phyloP scores from a whole-genome alignment of 139 green algal species.

The Edaphochlamys debaryana region DNA sequence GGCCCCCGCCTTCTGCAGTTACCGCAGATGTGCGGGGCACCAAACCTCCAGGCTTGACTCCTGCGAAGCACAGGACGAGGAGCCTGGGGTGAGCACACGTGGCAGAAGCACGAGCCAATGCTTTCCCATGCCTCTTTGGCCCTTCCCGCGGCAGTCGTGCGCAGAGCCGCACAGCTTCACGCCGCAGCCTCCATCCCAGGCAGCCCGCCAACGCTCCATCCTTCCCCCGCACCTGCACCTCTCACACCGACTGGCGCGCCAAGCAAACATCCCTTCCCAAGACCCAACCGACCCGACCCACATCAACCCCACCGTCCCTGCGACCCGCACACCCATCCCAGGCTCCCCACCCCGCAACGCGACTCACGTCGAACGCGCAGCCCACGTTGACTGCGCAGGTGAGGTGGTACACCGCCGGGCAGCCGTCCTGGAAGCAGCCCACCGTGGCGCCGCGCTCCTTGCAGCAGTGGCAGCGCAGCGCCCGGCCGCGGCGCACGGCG shows the following conservation, averaged over 20 bases:
- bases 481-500: slow-evolving; percentile 31
- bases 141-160: too few species aligned
- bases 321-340: not conserved
- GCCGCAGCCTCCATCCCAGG: not conserved
- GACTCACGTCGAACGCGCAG: slow-evolving; percentile 28
- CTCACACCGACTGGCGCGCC: too few species aligned
- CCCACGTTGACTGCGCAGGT: slow-evolving; percentile 12
- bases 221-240: too few species aligned
- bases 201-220: too few species aligned
- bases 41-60: slow-evolving; percentile 20
- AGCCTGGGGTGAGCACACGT: not conserved
- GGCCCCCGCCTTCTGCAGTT: not conserved
- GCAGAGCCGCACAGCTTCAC: not conserved
- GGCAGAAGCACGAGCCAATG: not conserved
- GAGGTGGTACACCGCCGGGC: slow-evolving; percentile 43
- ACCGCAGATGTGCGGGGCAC: slow-evolving; percentile 1
- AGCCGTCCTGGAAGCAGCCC: slow-evolving; percentile 43
- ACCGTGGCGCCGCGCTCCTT: slow-evolving; percentile 38
- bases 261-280: too few species aligned
- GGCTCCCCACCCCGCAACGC: not conserved
- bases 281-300: not conserved
- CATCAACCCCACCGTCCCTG: not conserved
- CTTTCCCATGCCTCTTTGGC: not conserved
- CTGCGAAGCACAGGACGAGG: not conserved
- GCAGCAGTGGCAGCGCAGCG: slow-evolving; percentile 37